Evolutionary conservation across 768 basidiomycete species (phyloP).

Genomic region (Rhodotorula babjevae): DNA sequence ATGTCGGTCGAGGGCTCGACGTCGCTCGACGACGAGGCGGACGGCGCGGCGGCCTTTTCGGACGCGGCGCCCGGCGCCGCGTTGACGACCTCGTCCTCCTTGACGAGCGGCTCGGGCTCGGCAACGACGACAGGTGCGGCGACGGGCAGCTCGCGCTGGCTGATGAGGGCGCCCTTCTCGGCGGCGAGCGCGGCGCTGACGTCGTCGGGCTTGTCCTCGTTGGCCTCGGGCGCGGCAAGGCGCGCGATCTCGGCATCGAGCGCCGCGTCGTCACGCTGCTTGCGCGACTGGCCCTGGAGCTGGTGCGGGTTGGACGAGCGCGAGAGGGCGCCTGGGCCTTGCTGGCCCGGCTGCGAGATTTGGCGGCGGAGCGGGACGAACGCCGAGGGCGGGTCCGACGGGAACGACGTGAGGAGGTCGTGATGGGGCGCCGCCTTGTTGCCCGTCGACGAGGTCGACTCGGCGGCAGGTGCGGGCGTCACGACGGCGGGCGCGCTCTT

Average conservation of each 20-base stretch:
- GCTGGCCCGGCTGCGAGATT: constrained; percentile 14
- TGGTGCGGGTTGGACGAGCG: neutral
- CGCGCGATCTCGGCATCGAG: neutral
- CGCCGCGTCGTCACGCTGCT: neutral
- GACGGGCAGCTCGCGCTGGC: no score
- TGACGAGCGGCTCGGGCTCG: neutral
- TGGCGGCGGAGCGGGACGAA: constrained; percentile 30
- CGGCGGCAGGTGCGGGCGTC: neutral
- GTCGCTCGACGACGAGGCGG: no score
- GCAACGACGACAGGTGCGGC: no score
- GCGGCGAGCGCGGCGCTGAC: neutral
- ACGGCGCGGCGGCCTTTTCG: neutral
- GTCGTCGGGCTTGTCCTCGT: neutral
- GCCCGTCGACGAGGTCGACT: neutral
- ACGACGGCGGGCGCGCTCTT: neutral
- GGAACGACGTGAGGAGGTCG: constrained; percentile 1
- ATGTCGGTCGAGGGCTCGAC: no score
- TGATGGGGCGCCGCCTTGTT: neutral
- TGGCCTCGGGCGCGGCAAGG: neutral
- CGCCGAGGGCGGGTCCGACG: constrained; percentile 21
- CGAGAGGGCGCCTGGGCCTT: neutral
- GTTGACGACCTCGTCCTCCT: constrained; percentile 6
- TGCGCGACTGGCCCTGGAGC: neutral
- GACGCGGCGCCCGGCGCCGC: neutral
- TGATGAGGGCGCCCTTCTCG: neutral